These are phyloP conservation scores for Rhizopogon vesiculosus DNA, from an alignment of 768 basidiomycete species.

Conservation along the genomic window DNA sequence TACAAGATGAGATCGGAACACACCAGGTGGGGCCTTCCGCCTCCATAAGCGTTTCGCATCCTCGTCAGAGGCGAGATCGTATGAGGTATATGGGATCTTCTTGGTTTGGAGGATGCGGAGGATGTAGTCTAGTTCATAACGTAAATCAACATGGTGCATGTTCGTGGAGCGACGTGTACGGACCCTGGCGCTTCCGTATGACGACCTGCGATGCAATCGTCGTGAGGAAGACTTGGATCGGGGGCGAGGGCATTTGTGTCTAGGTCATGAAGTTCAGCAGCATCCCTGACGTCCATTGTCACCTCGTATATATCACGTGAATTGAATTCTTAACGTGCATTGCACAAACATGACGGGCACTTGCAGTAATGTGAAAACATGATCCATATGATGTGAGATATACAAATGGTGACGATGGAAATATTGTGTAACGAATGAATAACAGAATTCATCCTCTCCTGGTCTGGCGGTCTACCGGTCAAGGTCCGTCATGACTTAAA, in stretches of 20 bases:
- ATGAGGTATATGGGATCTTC: constrained; percentile 78
- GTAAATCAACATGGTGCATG: not conserved
- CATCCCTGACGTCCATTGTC: too few relatives aligned
- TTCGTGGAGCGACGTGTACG: constrained; percentile 2
- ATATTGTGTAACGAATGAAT: not conserved
- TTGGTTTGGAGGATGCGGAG: constrained; percentile 80
- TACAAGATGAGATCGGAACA: constrained; percentile 5
- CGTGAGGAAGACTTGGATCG: constrained; percentile 78
- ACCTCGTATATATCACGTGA: not conserved
- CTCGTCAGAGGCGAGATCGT: constrained; percentile 83
- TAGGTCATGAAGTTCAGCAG: not conserved
- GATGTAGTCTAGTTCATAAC: constrained; percentile 57
- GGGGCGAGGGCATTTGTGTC: constrained; percentile 66
- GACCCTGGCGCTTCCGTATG: constrained; percentile 77
- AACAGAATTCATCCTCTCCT: not conserved
- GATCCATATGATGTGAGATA: not conserved
- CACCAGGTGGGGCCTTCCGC: constrained; percentile 71
- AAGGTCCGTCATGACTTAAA: not conserved
- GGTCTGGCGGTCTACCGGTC: not conserved
- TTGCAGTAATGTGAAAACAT: constrained; percentile 3
- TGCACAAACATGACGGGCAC: not conserved
- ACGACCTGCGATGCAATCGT: constrained; percentile 81
- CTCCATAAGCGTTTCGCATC: constrained; percentile 78
- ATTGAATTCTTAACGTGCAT: not conserved
- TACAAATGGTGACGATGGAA: not conserved